Base-by-base conservation (phyloP, 768 basidiomycete genomes). In the Goffeauzyma gilvescens region DNA sequence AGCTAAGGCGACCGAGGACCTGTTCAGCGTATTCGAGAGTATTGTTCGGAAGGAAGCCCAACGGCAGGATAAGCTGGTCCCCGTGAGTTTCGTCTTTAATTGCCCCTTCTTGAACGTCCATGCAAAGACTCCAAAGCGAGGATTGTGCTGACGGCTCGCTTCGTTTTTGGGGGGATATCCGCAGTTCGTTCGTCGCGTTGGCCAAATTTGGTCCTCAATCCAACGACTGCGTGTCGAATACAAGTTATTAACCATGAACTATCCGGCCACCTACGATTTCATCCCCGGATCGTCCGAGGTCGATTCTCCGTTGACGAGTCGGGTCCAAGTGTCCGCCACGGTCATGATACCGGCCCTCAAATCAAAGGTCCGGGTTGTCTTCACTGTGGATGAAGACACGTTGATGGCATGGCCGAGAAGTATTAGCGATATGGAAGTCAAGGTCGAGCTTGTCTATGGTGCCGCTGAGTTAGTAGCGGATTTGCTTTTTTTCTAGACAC, bases 141-240 rank as follows among this genome's bases (percentile, higher is more conserved):
- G 10, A 34, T 43, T 24, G 18, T 23, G 20, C 30, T 42, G 6
- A 22, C n/a, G 31, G 22, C 2, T n/a, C 26, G 30, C 8, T 37
- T 18, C 13, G 31, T 31, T 24, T n/a, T n/a, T n/a, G n/a, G n/a
- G n/a, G n/a, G n/a, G n/a, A n/a, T n/a, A n/a, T n/a, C n/a, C n/a
- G 22, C 45, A 57, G 61, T 38, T 55, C 18, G 42, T 59, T n/a
- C 55, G 55, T 36, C 46, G 43, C 13, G 35, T 53, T 20, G 49
- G 48, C 21, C 50, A 50, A 18, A 17, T 59, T 7, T 60, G 61
- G 59, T 45, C 50, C 20, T 37, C 54, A 3, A 41, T 42, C 27
- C 51, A 56, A 26, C 46, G 55, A 3, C 42, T 62, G n/a, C 47
- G 51, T n/a, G 28, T 44, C 22, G 61, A 59, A 38, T 36, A 60